Conservation (phyloP, 768 basidiomycete species). For the Mycena vulgaris region DNA sequence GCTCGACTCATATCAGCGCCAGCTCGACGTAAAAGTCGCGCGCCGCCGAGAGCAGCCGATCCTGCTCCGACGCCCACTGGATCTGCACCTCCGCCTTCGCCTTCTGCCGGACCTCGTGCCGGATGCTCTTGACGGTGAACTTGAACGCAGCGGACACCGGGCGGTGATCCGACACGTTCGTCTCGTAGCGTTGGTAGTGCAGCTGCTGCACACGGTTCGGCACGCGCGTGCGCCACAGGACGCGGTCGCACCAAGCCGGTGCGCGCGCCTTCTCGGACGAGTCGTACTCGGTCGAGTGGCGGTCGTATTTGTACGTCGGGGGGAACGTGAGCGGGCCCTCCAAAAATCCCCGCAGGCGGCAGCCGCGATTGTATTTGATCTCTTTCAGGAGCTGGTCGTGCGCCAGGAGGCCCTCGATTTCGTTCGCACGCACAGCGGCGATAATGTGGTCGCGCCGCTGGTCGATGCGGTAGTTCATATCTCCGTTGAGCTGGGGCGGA, state of each 20-base stretch:
- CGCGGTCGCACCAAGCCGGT: constrained; percentile 98
- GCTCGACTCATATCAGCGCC: constrained; percentile 44
- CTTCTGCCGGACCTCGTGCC: constrained; percentile 67
- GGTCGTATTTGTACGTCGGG: constrained; percentile 97
- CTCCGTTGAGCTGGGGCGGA: constrained; percentile 80
- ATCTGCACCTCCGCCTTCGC: constrained; percentile 71
- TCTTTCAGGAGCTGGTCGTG: constrained; percentile 95
- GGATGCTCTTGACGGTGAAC: constrained; percentile 81
- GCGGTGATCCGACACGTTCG: constrained; percentile 91
- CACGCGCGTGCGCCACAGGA: constrained; percentile 81
- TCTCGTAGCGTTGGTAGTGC: constrained; percentile 88
- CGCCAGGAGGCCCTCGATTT: constrained; percentile 71
- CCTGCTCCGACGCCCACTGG: constrained; percentile 68
- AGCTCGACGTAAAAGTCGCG: constrained; percentile 59
- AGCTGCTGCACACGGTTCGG: constrained; percentile 72
- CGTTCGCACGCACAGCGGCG: constrained; percentile 75
- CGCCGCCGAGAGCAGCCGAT: constrained; percentile 55
- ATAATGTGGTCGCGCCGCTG: constrained; percentile 89
- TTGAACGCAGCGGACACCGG: constrained; percentile 88
- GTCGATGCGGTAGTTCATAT: constrained; percentile 98
- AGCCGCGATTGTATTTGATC: constrained; percentile 88
- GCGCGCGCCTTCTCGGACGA: constrained; percentile 89
- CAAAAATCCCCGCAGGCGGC: constrained; percentile 85
- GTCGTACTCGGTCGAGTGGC: constrained; percentile 84
- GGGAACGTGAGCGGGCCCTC: constrained; percentile 89